Base-by-base conservation (phyloP, 352 stramenopile species). In the Pythium apleroticum region DNA sequence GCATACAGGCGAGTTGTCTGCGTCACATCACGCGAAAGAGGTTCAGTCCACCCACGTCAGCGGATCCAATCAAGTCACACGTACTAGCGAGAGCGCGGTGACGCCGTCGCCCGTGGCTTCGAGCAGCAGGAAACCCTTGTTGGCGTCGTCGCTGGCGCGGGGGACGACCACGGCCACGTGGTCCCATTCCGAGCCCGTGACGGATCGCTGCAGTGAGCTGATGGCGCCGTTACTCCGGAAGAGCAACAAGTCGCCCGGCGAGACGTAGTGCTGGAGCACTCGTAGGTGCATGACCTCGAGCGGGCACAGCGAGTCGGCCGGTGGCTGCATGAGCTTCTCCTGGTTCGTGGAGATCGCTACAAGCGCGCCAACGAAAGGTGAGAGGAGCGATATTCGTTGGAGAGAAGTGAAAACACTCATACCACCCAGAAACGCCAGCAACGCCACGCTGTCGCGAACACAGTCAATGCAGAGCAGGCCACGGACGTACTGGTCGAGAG, bases 101-200 rank as follows among this genome's bases (percentile, higher is more conserved):
- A 90, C 81, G 1, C 81, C 79, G 15, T 90, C 81, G 5, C 81
- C 78, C 9, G 81, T 90, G 17, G 79, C 81, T 35, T 90, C 81
- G 0, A 90, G 63, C 5, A 90, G 68, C 33, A 82, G 60, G n/a
- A 84, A 73, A 1, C 63, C 63, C 37, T 69, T 69, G 37, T 24
- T 58, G 19, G 61, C 63, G 24, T 60, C 20, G 11, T 67, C 57
- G 27, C 68, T 73, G 6, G 41, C 22, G 4, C 52, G 58, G 2
- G 59, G 60, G 20, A 89, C 74, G 31, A 90, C 75, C 5, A 90
- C 49, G 0, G 67, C 81, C 10, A 89, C 73, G 50, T 90, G 81
- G 35, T 90, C 81, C 81, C 81, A 90, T 68, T 90, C 76, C 0
- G 81, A 79, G 17, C 77, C 69, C 8, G 81, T 90, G 14, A 60